phyloP scores from a whole-genome alignment of 331 rosid genomes.

The Spiraea crenata region DNA sequence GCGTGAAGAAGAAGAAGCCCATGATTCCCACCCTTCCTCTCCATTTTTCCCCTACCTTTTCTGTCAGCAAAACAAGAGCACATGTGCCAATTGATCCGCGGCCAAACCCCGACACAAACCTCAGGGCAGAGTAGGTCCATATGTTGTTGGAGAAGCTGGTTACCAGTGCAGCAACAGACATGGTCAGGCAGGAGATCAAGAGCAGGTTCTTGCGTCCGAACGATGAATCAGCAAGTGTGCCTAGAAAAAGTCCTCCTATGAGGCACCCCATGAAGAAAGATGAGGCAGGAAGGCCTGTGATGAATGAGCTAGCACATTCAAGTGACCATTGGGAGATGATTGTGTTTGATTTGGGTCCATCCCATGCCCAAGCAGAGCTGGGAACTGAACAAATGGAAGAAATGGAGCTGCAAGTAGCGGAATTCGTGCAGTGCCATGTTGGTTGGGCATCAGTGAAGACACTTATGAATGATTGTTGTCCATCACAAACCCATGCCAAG shows the following conservation, averaged over 20 bases:
- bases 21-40: not conserved
- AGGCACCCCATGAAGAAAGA: slow-evolving; percentile 4
- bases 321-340: not conserved
- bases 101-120: not conserved
- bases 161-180: not conserved
- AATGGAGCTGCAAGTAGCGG: not conserved
- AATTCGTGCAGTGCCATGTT: too few species aligned
- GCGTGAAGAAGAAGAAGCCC: not conserved
- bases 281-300: not conserved
- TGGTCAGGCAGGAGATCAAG: not conserved
- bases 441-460: too few species aligned
- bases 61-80: not conserved
- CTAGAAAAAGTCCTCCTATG: not conserved
- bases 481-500: too few species aligned
- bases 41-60: not conserved
- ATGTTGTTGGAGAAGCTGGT: not conserved
- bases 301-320: not conserved
- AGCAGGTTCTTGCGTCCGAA: slow-evolving; percentile 1
- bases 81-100: not conserved
- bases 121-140: not conserved
- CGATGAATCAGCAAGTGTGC: not conserved
- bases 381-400: too few species aligned
- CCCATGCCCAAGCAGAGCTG: not conserved
- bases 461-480: too few species aligned
- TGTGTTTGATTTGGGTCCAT: not conserved